Conservation (phyloP, 139 green algal species). For the Edaphochlamys debaryana region DNA sequence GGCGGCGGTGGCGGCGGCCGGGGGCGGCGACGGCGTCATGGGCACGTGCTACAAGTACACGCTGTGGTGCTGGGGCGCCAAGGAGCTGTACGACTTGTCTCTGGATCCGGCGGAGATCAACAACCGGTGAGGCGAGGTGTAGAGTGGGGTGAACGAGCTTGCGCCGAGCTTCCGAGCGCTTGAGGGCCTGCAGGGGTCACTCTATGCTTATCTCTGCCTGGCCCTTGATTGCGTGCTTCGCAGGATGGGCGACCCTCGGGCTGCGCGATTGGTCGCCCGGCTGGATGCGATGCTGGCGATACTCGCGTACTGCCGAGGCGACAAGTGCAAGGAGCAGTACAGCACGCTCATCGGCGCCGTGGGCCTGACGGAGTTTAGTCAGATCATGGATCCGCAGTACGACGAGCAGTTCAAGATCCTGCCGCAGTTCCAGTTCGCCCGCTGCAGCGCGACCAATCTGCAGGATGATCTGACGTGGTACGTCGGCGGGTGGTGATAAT, state of each 20-base stretch:
- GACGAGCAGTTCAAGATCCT: neutral
- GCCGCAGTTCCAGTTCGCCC: neutral
- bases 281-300: neutral
- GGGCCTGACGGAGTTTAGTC: neutral
- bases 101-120: neutral
- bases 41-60: conserved; percentile 37
- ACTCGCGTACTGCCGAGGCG: no score
- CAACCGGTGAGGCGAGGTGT: neutral
- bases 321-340: neutral
- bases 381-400: neutral
- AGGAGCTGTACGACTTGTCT: neutral
- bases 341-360: neutral
- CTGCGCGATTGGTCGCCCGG: neutral
- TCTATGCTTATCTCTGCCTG: no score
- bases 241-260: neutral
- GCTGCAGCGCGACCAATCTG: neutral
- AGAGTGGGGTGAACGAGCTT: no score
- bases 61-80: neutral
- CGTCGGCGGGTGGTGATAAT: neutral
- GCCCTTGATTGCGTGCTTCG: no score
- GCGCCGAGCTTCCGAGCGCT: no score
- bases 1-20: neutral
- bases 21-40: neutral
- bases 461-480: neutral
- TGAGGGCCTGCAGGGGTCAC: no score